Base-by-base conservation (phyloP, 2,329 filamentous ascomycete genomes). In the Clarireedia paspali region DNA sequence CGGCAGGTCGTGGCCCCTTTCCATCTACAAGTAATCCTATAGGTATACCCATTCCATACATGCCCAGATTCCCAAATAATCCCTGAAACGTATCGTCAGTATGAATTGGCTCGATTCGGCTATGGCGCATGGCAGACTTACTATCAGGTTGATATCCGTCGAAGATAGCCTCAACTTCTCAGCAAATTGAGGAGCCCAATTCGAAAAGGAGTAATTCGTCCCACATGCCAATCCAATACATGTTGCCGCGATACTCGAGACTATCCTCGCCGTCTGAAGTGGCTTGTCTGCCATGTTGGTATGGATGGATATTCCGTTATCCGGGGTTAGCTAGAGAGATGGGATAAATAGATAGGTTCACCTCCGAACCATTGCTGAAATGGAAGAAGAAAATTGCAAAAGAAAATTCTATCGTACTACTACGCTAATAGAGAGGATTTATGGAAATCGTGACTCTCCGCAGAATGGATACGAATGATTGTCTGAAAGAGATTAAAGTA, bases 141-240 rank as follows among this genome's bases (percentile, higher is more conserved):
- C 91, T 68, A 99, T 91, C 62, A 97, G 73, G 72, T 99, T 97
- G 72, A 84, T 91, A 71, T 96, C 80, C 2, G 92, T 97, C n/a
- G 94, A 87, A 14, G 91, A 91, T 59, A 97, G 82, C 69, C 87
- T 84, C 65, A 99, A 78, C 64, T 82, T 85, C 67, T 95, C 85
- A 50, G 91, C 91, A 69, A 96, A 96, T 73, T 96, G 91, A 20
- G 94, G 94, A 14, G 89, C 91, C 91, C 94, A 99, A 72, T 92
- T 92, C 55, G 91, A 96, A 73, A 96, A 99, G 68, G 91, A 92
- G 82, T 99, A 97, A 72, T 96, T 96, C 60, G 91, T 95, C 59
- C 94, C 94, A 71, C 91, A 96, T 59, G 91, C 90, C 57, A 97
- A 77, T 15, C 91, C 84, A 60, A 96, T 90, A 61, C 84, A 70